These are phyloP conservation scores for Albifimbria verrucaria DNA, from an alignment of 2,329 filamentous ascomycete species.

Conservation along the genomic window DNA sequence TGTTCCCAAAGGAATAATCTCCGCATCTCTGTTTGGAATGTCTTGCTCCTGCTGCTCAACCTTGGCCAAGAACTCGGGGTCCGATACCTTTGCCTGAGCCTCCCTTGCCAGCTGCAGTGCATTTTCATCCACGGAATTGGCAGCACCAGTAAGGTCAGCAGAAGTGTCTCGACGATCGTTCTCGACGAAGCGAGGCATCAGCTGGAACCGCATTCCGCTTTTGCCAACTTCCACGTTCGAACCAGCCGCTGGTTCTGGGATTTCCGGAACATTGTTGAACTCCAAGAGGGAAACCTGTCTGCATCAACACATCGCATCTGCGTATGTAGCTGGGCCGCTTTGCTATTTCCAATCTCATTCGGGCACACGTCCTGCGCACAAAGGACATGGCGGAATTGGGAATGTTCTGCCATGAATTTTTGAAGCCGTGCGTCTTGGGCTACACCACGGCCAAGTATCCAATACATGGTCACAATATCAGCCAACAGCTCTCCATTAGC, in stretches of 20 bases:
- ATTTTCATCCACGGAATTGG: slow-evolving; percentile 32
- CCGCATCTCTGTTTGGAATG: slow-evolving; percentile 70
- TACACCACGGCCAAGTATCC: slow-evolving; percentile 74
- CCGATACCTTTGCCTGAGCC: slow-evolving; percentile 39
- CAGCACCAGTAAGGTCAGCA: slow-evolving; percentile 42
- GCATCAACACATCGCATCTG: slow-evolving; percentile 71
- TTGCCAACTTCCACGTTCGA: slow-evolving; percentile 35
- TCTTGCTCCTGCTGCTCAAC: slow-evolving; percentile 55
- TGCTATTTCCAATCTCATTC: slow-evolving; percentile 70
- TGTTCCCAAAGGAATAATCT: slow-evolving; percentile 85
- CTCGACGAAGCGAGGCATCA: slow-evolving; percentile 45
- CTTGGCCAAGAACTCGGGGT: slow-evolving; percentile 43
- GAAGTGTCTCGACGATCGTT: slow-evolving; percentile 44
- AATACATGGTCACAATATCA: slow-evolving; percentile 68
- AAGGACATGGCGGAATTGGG: slow-evolving; percentile 68
- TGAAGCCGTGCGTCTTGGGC: slow-evolving; percentile 59
- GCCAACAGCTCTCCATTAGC: slow-evolving; percentile 60
- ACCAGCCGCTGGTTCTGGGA: slow-evolving; percentile 14
- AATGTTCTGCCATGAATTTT: slow-evolving; percentile 64
- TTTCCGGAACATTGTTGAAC: slow-evolving; percentile 50
- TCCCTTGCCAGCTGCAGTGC: slow-evolving; percentile 51
- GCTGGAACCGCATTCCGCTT: slow-evolving; percentile 40
- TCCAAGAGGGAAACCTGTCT: slow-evolving; percentile 69
- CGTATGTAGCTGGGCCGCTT: slow-evolving; percentile 62
- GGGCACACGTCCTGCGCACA: slow-evolving; percentile 71